Evolutionary conservation across 1,284 basidiomycete genomes (phyloP), one percentile per base, ranked within the genome.

Genomic region (Phellinidium pouzarii): DNA sequence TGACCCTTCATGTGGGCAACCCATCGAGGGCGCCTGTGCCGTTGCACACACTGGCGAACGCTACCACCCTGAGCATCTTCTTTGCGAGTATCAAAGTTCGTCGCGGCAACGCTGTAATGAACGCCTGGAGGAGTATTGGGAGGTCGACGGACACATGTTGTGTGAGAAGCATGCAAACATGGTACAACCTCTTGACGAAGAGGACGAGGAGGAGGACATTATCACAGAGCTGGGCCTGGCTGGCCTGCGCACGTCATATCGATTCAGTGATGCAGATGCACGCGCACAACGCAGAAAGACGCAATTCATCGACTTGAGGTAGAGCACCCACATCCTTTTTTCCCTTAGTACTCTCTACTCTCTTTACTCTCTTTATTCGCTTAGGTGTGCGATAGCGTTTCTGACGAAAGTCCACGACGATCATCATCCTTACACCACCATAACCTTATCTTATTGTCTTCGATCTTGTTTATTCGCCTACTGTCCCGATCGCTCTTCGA

Each of bases 21-120:
- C 91, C 1, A 91, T 95, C 61, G 92, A 95, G 68, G 91, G 92
- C 1, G 81, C 90, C 0, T 94, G 91, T 64, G 88, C 92, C 9
- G 80, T 93, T 20, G 86, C 83, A 14, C 82, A 91, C 58, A 70
- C 79, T 11, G 85, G 86, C 12, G 81, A 80, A 59, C 77, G 85
- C 31, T 94, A 86, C 68, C 92, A 94, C 64, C 88, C 91, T 2
- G 87, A 88, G 54, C 90, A 93, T 63, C 76, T 94, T 61, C 69
- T 79, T 14, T 88, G 85, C 65, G 84, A 87, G 66, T 75, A 67
- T 55, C 46, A 44, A 2, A 26, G 34, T 4, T 42, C 54, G 12
- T 26, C 1, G 14, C 34, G 19, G 20, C 43, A 26, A 48, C 44
- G 67, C 17, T 90, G 87, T 66, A 67, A 66, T 41, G 77, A 80